A percentile compares a stretch with the other conserved stretches of the same genome.
Evolutionary conservation across 2,329 filamentous ascomycete genomes (phyloP).

Genomic region (Microdochium bolleyi): DNA sequence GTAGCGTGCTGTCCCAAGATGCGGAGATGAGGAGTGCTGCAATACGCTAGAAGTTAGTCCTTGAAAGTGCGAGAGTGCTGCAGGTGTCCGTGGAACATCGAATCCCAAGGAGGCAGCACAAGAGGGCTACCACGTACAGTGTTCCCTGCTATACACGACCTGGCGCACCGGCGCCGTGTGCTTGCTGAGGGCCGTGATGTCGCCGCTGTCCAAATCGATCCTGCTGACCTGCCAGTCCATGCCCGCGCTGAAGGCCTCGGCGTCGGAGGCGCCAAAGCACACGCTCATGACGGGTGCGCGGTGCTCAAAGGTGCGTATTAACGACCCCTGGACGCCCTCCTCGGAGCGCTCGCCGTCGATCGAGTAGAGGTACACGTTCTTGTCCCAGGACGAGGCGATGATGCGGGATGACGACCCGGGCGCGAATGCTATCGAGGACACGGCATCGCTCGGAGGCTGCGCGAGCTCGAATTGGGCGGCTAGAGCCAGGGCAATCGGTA

Average conservation of each 20-base stretch:
- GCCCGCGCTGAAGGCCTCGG: constrained; percentile 78
- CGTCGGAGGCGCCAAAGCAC: constrained; percentile 77
- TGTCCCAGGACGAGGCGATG: constrained; percentile 93
- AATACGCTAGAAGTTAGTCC: background rate
- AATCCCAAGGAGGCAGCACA: background rate
- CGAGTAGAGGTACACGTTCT: constrained; percentile 75
- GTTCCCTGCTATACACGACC: constrained; percentile 71
- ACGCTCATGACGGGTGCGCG: constrained; percentile 82
- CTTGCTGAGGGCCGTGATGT: constrained; percentile 67
- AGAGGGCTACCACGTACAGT: too few species aligned
- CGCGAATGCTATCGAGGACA: constrained; percentile 82
- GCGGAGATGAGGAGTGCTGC: constrained; percentile 72
- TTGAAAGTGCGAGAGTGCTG: too few species aligned
- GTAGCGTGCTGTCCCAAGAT: constrained; percentile 88
- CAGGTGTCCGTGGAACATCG: too few species aligned
- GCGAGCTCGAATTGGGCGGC: constrained; percentile 75
- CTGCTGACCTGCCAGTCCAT: constrained; percentile 80
- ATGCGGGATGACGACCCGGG: constrained; percentile 66
- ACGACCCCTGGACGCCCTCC: constrained; percentile 42
- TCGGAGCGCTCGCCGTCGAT: constrained; percentile 51
- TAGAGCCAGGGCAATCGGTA: constrained; percentile 17
- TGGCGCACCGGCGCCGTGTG: constrained; percentile 75
- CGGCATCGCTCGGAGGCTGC: constrained; percentile 75
- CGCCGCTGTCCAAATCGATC: constrained; percentile 63
- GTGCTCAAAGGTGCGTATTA: constrained; percentile 70